Base-by-base conservation (phyloP, 2,329 filamentous ascomycete species). In the Exserohilum rostratum region DNA sequence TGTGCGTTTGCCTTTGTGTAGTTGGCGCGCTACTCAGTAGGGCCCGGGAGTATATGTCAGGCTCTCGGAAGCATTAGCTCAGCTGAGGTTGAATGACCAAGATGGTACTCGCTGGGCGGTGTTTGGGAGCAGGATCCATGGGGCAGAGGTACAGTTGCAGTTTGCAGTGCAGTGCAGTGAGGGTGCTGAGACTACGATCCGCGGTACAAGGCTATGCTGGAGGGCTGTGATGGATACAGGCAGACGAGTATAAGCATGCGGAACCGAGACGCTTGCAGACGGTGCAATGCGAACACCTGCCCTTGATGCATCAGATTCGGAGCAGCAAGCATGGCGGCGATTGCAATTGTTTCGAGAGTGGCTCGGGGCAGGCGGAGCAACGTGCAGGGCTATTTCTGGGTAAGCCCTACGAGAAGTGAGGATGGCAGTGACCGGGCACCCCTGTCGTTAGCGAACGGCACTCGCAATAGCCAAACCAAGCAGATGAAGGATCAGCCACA, bases 311-410 rank as follows among this genome's bases (percentile, higher is more conserved):
- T 40, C 45, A 35, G 38, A 50, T 49, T n/a, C 12, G 15, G 43
- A 38, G 17, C 33, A 22, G 12, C 39, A 61, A 70, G 69, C 69
- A 66, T 68, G 67, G 66, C 67, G 69, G 70, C 50, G 54, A 63
- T 67, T 58, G 34, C 38, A 48, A 47, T 49, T 50, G 39, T 53
- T 46, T 37, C 38, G 30, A 61, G 55, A 44, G 46, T 53, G 50
- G 44, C 47, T 57, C 55, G 50, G 67, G 61, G 53, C 65, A 63
- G 52, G 34, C 17, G 35, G 49, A 44, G 63, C 58, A 59, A 64
- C 60, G 65, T 67, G 67, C 66, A n/a, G 58, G 53, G 50, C 60
- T 65, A 65, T 64, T 62, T 61, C 61, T 48, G 56, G 58, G 49
- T 34, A 38, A 38, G 50, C 49, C 49, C 46, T 46, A 52, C 25